These are phyloP conservation scores for Hypoxylon cercidicola DNA, from an alignment of 495 filamentous ascomycete species.

Conservation along the genomic window DNA sequence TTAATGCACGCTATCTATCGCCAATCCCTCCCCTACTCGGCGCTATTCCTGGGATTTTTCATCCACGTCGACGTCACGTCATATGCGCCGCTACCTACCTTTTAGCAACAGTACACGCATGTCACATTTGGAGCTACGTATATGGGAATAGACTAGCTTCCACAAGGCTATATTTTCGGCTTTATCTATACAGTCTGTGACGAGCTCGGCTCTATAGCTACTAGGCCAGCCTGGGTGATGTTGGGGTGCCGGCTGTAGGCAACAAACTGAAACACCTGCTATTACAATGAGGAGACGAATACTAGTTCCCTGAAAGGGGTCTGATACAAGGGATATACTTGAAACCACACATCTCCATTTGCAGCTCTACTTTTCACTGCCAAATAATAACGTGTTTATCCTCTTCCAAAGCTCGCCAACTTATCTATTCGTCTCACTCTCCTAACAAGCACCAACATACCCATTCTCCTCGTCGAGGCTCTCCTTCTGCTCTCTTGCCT, in stretches of 20 bases:
- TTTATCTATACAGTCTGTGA: neutral
- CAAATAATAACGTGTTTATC: neutral
- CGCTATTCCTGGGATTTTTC: neutral
- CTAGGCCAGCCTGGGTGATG: neutral
- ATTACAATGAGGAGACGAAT: neutral
- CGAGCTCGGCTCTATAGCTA: neutral
- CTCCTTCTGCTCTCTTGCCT: constrained; percentile 16
- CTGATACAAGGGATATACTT: too few relatives aligned
- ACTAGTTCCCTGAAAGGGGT: too few relatives aligned
- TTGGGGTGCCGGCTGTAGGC: neutral
- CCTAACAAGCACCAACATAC: neutral
- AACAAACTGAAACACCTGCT: neutral
- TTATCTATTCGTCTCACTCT: neutral
- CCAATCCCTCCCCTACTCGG: neutral
- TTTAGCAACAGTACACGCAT: constrained; percentile 1
- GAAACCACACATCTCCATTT: too few relatives aligned
- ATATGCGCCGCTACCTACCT: neutral
- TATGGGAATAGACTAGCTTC: neutral
- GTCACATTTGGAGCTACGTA: neutral
- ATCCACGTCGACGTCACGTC: neutral
- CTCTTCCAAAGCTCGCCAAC: neutral
- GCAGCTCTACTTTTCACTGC: neutral
- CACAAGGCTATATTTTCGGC: neutral
- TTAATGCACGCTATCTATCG: neutral
- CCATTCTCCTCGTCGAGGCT: constrained; percentile 13